A percentile compares a stretch with the other conserved stretches of the same genome.
Conservation (phyloP, 2,329 filamentous ascomycete species). For the Intubia oerlemansii region DNA sequence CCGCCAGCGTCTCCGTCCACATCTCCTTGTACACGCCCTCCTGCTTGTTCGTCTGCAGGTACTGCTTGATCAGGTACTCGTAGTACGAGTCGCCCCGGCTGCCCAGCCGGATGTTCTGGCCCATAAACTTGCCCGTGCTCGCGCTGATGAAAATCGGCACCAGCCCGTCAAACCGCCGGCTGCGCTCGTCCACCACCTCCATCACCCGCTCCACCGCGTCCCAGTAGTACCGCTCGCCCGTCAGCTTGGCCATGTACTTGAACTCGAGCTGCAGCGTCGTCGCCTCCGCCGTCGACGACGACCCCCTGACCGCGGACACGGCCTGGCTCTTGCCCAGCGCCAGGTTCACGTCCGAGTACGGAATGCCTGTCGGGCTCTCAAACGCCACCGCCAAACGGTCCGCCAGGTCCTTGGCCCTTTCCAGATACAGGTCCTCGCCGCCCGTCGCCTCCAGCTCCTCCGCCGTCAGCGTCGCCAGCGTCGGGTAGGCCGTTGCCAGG, state of each 20-base stretch:
- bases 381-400: slow-evolving; percentile 76
- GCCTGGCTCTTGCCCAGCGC: slow-evolving; percentile 55
- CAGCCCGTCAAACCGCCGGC: slow-evolving; percentile 54
- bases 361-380: slow-evolving; percentile 67
- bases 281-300: slow-evolving; percentile 84
- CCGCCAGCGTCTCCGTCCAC: slow-evolving; percentile 72
- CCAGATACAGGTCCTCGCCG: slow-evolving; percentile 82
- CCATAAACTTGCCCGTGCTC: slow-evolving; percentile 55
- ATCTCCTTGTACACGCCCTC: slow-evolving; percentile 76
- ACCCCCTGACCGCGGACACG: slow-evolving; percentile 59
- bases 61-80: slow-evolving; percentile 97
- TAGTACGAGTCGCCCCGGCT: slow-evolving; percentile 96
- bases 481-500: slow-evolving; percentile 62
- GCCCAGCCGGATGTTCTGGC: slow-evolving; percentile 72
- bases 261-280: slow-evolving; percentile 87
- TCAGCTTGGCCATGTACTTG: slow-evolving; percentile 90
- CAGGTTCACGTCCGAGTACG: slow-evolving; percentile 78
- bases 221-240: slow-evolving; percentile 85
- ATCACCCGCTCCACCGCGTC: slow-evolving; percentile 81
- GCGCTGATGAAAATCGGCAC: slow-evolving; percentile 84
- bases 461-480: slow-evolving; percentile 53
- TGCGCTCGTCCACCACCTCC: slow-evolving; percentile 72
- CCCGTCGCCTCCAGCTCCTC: slow-evolving; percentile 45
- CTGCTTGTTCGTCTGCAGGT: slow-evolving; percentile 73
- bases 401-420: slow-evolving; percentile 85